phyloP scores from a whole-genome alignment of 192 early-diverging fungal species.

The Entophlyctis helioformis region DNA sequence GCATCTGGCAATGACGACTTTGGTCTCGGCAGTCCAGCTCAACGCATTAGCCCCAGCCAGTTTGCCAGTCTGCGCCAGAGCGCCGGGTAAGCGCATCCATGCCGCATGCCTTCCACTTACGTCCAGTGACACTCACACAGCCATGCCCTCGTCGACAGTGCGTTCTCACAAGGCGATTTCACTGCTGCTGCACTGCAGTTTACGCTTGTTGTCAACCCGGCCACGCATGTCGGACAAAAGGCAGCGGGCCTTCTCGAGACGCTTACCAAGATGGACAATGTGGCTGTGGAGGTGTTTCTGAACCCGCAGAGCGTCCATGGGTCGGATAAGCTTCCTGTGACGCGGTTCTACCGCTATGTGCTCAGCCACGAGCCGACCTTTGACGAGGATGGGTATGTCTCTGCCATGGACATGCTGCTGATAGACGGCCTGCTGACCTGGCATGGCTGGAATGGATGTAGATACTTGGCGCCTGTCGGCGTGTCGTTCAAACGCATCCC shows the following conservation, averaged over 20 bases:
- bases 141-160: too few species aligned
- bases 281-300: conserved; percentile 56
- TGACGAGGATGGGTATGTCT: conserved; percentile 22
- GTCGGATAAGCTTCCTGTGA: conserved; percentile 60
- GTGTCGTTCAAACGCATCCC: conserved; percentile 70
- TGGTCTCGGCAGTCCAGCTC: too few species aligned
- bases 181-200: conserved; percentile 2
- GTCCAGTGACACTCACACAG: too few species aligned
- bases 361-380: conserved; percentile 52
- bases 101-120: too few species aligned
- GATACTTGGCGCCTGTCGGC: conserved; percentile 19
- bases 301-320: conserved; percentile 41
- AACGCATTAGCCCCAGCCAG: too few species aligned
- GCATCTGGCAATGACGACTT: too few species aligned
- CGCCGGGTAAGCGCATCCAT: too few species aligned
- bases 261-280: conserved; percentile 47
- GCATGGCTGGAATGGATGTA: conserved; percentile 2
- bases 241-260: conserved; percentile 59
- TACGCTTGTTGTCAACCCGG: conserved; percentile 60
- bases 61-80: too few species aligned
- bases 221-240: conserved; percentile 69
- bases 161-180: neutral
- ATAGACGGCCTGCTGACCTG: neutral
- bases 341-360: conserved; percentile 85
- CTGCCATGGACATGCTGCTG: neutral